Evolutionary conservation across 2,329 filamentous ascomycete genomes (phyloP).

Genomic region (Colletotrichum brevisporum): DNA sequence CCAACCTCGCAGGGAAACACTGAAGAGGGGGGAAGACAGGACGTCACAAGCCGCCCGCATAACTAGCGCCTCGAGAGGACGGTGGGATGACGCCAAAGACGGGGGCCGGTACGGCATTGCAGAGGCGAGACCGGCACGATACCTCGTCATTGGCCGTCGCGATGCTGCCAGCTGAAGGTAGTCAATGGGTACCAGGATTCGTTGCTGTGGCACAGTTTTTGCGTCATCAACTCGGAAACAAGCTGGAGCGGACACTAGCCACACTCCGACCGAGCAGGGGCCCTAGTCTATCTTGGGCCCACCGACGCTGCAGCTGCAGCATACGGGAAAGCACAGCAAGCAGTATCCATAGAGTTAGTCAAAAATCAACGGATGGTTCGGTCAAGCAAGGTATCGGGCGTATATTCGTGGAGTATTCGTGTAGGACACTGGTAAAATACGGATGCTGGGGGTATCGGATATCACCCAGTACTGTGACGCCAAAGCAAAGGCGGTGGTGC

Average conservation of each 20-base stretch:
- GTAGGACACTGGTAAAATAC: too few species aligned
- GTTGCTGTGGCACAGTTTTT: slow-evolving; percentile 42
- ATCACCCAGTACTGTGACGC: too few species aligned
- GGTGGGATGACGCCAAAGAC: slow-evolving; percentile 39
- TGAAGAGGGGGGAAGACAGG: slow-evolving; percentile 3
- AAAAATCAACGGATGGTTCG: too few species aligned
- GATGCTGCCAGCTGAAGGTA: slow-evolving; percentile 10
- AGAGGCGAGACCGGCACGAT: slow-evolving; percentile 13
- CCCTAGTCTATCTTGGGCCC: slow-evolving; percentile 9
- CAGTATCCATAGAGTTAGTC: background rate
- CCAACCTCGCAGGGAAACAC: slow-evolving; percentile 6
- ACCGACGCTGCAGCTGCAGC: background rate
- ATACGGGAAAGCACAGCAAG: too few species aligned
- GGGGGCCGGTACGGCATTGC: slow-evolving; percentile 9
- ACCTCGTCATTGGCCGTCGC: slow-evolving; percentile 28
- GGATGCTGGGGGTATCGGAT: too few species aligned
- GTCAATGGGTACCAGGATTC: slow-evolving; percentile 34
- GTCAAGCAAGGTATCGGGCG: too few species aligned
- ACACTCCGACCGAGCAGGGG: slow-evolving; percentile 34
- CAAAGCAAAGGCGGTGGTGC: too few species aligned
- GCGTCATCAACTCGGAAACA: slow-evolving; percentile 41
- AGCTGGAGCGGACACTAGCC: slow-evolving; percentile 40
- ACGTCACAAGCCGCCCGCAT: slow-evolving; percentile 39
- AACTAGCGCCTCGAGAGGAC: slow-evolving; percentile 26
- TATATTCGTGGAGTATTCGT: too few species aligned